phyloP scores from a whole-genome alignment of 2,329 filamentous ascomycete species.

The Cercospora sp. region DNA sequence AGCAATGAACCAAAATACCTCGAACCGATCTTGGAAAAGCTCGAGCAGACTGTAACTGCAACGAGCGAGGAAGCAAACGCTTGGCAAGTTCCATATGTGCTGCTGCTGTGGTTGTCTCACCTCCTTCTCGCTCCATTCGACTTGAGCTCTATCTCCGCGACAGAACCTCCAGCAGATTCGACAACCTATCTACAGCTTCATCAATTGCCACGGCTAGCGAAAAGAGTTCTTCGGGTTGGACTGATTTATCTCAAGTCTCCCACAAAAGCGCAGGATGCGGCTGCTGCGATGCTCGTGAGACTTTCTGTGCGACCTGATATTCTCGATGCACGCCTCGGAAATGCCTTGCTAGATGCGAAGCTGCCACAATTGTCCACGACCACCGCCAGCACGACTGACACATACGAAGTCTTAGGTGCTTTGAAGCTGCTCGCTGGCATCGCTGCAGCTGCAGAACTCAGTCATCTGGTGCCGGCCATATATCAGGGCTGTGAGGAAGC shows the following conservation, averaged over 20 bases:
- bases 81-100: constrained; percentile 89
- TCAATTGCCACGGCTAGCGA: constrained; percentile 67
- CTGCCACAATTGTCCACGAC: constrained; percentile 54
- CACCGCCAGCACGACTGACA: constrained; percentile 32
- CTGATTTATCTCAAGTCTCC: constrained; percentile 70
- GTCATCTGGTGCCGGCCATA: constrained; percentile 63
- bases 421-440: constrained; percentile 78
- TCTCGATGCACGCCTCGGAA: constrained; percentile 71
- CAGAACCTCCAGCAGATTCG: constrained; percentile 3
- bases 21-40: constrained; percentile 72
- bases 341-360: constrained; percentile 69
- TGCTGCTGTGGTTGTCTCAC: constrained; percentile 73
- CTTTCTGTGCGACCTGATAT: constrained; percentile 85
- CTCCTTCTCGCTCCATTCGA: constrained; percentile 76
- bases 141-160: constrained; percentile 72
- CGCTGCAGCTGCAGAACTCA: constrained; percentile 69
- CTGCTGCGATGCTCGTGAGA: constrained; percentile 77
- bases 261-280: constrained; percentile 86
- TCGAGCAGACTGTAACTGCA: constrained; percentile 60
- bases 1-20: constrained; percentile 86
- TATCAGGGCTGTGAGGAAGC: constrained; percentile 66
- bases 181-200: constrained; percentile 48
- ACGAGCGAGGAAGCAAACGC: constrained; percentile 10
- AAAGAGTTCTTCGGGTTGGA: constrained; percentile 69
- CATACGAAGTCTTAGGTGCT: constrained; percentile 76